Conservation (phyloP, 345 rosid genomes). For the Noccaea caerulescens region DNA sequence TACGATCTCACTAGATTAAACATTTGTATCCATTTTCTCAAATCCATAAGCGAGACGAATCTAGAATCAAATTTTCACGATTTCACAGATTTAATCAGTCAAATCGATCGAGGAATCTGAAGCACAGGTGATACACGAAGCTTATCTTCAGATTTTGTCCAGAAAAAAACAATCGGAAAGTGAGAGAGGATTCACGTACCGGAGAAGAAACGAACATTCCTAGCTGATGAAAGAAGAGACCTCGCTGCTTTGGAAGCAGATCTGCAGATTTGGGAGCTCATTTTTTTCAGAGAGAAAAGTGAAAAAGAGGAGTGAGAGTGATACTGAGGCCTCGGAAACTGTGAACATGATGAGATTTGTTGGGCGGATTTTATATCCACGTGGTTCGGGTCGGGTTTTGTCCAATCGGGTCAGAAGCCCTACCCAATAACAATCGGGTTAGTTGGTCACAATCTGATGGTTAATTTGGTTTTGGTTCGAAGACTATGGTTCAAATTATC, state of each 20-base stretch:
- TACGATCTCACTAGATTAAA: background rate
- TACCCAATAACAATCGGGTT: constrained; percentile 8
- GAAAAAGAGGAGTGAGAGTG: constrained; percentile 19
- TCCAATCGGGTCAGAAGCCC: constrained; percentile 25
- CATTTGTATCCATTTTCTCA: background rate
- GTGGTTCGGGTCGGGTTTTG: constrained; percentile 25
- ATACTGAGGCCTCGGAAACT: constrained; percentile 24
- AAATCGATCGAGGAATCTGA: constrained; percentile 1
- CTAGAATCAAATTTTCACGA: background rate
- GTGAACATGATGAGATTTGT: constrained; percentile 29
- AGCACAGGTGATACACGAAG: constrained; percentile 2
- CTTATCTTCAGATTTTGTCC: background rate
- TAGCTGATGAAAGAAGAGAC: constrained; percentile 76
- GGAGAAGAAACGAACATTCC: constrained; percentile 64
- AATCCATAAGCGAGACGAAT: background rate
- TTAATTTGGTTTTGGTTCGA: too few relatives aligned
- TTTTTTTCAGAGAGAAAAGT: constrained; percentile 30
- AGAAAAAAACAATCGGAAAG: background rate
- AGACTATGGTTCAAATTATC: too few relatives aligned
- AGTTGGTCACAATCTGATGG: background rate
- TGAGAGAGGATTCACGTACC: constrained; percentile 41
- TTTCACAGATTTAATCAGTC: background rate
- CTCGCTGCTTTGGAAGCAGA: constrained; percentile 80
- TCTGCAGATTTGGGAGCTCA: constrained; percentile 79
- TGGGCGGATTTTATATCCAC: constrained; percentile 16